Evolutionary conservation across 2,329 filamentous ascomycete species (phyloP).

Genomic region (Botrytis hyacinthi): DNA sequence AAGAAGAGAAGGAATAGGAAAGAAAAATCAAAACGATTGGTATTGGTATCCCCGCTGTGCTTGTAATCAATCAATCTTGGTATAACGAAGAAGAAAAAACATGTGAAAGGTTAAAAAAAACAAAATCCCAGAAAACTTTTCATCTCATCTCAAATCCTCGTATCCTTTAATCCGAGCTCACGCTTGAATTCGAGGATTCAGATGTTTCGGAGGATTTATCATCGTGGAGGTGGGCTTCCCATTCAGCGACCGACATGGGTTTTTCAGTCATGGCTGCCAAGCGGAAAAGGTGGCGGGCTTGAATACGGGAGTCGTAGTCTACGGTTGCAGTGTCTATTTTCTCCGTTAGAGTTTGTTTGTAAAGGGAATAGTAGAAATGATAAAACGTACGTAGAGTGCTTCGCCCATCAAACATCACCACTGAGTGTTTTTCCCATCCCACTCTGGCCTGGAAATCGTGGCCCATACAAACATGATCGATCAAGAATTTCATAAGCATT

Average conservation of each 20-base stretch:
- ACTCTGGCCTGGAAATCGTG: constrained; percentile 71
- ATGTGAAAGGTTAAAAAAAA: not conserved
- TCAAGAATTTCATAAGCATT: constrained; percentile 62
- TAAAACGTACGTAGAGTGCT: constrained; percentile 45
- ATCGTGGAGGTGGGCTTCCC: constrained; percentile 20
- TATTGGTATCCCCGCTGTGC: constrained; percentile 20
- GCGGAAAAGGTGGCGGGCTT: constrained; percentile 51
- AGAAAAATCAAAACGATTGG: constrained; percentile 15
- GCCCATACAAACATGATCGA: constrained; percentile 63
- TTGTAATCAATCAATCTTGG: constrained; percentile 15
- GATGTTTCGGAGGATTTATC: constrained; percentile 17
- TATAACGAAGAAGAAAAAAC: not conserved
- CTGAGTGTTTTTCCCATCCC: constrained; percentile 56
- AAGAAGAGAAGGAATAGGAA: not conserved
- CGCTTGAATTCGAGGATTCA: constrained; percentile 15
- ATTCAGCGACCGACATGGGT: constrained; percentile 44
- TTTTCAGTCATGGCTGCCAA: constrained; percentile 49
- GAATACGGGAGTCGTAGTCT: constrained; percentile 48
- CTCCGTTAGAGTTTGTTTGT: not conserved
- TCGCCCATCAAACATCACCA: constrained; percentile 52
- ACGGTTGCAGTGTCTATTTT: constrained; percentile 49
- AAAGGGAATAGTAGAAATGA: not conserved
- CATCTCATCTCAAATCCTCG: constrained; percentile 15
- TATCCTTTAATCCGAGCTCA: constrained; percentile 19
- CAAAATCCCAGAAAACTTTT: constrained; percentile 2